phyloP scores from a whole-genome alignment of 345 rosid genomes.

The Crucihimalaya himalaica region DNA sequence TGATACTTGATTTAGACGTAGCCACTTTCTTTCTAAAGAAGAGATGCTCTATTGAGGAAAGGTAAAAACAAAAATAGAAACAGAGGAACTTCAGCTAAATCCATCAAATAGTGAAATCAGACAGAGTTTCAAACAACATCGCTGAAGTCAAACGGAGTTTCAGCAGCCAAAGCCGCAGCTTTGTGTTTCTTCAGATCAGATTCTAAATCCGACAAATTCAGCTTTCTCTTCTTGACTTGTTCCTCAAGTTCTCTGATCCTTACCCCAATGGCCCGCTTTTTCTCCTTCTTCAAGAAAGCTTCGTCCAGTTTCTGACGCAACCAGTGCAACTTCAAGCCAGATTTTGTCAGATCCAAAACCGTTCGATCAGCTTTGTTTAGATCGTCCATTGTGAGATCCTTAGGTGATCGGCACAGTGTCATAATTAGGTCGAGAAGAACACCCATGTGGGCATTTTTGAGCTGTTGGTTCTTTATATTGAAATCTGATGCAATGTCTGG shows the following conservation, averaged over 20 bases:
- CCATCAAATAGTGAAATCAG: background rate
- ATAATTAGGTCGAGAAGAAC: constrained; percentile 36
- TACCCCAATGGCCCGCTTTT: constrained; percentile 13
- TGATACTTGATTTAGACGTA: background rate
- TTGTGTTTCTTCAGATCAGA: constrained; percentile 35
- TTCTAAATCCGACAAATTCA: constrained; percentile 30
- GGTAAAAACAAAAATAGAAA: background rate
- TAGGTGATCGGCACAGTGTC: constrained; percentile 26
- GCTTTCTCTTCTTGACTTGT: constrained; percentile 35
- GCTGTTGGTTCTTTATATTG: constrained; percentile 33
- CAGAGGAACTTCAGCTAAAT: background rate
- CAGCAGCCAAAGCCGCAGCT: constrained; percentile 23
- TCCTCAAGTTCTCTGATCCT: constrained; percentile 35
- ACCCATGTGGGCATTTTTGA: constrained; percentile 41
- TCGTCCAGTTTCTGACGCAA: constrained; percentile 38
- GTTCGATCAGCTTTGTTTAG: constrained; percentile 35
- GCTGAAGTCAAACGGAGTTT: constrained; percentile 16
- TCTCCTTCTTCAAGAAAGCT: constrained; percentile 38
- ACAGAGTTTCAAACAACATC: constrained; percentile 24
- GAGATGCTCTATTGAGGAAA: background rate
- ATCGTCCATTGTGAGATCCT: constrained; percentile 25
- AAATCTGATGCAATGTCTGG: constrained; percentile 35
- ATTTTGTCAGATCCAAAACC: constrained; percentile 39
- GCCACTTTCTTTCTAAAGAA: background rate
- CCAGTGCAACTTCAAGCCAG: constrained; percentile 37